Conservation (phyloP, 2,329 filamentous ascomycete genomes). For the Talaromyces funiculosus region DNA sequence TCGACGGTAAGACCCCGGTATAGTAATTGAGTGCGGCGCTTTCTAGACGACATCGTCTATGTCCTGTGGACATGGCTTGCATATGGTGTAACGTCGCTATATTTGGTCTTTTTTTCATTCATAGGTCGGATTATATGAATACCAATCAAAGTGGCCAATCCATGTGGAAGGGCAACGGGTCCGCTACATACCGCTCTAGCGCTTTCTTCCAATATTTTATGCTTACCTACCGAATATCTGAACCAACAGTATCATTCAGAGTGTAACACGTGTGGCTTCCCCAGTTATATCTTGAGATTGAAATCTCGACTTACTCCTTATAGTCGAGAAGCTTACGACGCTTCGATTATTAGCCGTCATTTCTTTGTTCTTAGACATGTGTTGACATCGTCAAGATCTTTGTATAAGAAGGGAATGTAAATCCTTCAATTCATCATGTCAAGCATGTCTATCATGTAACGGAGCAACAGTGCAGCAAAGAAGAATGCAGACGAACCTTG, state of each 20-base stretch:
- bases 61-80: background rate
- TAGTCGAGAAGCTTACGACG: background rate
- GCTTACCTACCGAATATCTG: background rate
- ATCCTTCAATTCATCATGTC: background rate
- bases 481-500: slow-evolving; percentile 13
- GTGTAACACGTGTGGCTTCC: slow-evolving; percentile 1
- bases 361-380: background rate
- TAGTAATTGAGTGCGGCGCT: too few species aligned
- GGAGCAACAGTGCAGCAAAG: background rate
- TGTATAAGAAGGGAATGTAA: background rate
- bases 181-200: background rate
- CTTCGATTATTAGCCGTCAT: background rate
- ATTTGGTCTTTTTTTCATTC: background rate
- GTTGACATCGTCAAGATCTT: background rate
- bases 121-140: too few species aligned
- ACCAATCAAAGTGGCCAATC: background rate
- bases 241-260: background rate
- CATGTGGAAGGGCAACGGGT: background rate
- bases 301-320: background rate
- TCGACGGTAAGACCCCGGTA: background rate
- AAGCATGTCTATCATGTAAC: background rate
- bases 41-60: background rate
- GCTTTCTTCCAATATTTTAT: background rate
- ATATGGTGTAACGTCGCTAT: background rate
- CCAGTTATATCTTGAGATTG: background rate